Base-by-base conservation (phyloP, 2,329 filamentous ascomycete species). In the Penicillium decumbens region DNA sequence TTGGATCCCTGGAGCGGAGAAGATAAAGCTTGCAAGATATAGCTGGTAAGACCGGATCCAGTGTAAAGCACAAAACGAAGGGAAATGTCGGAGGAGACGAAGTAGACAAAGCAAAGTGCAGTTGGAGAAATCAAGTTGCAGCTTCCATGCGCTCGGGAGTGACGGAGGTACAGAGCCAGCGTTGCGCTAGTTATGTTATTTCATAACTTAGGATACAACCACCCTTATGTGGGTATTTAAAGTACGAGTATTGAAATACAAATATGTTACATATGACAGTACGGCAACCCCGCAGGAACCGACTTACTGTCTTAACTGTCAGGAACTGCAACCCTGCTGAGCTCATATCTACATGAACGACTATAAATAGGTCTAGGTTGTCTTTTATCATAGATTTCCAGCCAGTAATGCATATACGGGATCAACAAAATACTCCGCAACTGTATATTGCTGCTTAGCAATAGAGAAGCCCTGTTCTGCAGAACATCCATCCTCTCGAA, bases 241-340 rank as follows among this genome's bases (percentile, higher is more conserved):
- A 15, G 23, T 48, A 43, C 37, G 30, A 43, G 27, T 27, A 12
- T 10, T 13, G 24, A 42, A 45, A 29, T 30, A 33, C 0, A 4
- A 2, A 24, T 28, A 46, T n/a, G n/a, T 41, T 27, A 27, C 41
- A 40, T 8, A 38, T 40, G 13, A 28, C 23, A 41, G 37, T 45
- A 50, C 41, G 20, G 18, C 37, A 24, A 45, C 57, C 58, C 58
- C 58, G 49, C 58, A 45, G 45, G 53, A 58, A 58, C 50, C 53
- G 53, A 59, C 51, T 53, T 56, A 44, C 50, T 59, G 55, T 59
- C 56, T 59, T 53, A 58, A 44, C 49, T 59, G 55, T 59, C 58
- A 60, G 53, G 51, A 58, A 58, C 50, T 9, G 18, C 45, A 40
- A 29, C 28, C n/a, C 33, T 39, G 35, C 46, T 43, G 41, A 28